Conservation (phyloP, 1,284 basidiomycete species). For the Phaffia rhodozyma region DNA sequence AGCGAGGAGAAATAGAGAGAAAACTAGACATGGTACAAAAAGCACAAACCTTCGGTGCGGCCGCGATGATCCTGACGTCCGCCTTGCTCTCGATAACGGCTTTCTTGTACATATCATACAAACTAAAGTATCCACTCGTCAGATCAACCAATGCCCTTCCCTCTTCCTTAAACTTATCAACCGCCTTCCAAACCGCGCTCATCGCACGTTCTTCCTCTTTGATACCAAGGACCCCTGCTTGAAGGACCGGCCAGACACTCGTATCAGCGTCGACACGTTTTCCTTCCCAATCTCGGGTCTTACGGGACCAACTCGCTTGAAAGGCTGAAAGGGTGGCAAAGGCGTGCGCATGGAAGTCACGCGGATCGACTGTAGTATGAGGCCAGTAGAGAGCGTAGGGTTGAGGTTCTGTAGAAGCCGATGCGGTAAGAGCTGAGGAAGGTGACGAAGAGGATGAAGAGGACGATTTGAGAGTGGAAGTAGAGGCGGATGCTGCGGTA, state of each 20-base stretch:
- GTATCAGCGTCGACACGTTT: conserved; percentile 40
- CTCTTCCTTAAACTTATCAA: conserved; percentile 21
- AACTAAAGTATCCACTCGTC: conserved; percentile 90
- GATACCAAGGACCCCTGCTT: conserved; percentile 69
- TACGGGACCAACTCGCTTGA: background rate
- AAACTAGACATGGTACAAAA: background rate
- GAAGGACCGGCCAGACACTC: conserved; percentile 64
- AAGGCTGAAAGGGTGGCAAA: background rate
- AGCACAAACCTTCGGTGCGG: conserved; percentile 64
- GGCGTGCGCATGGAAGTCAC: conserved; percentile 5
- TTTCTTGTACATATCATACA: conserved; percentile 70
- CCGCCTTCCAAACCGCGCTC: conserved; percentile 32
- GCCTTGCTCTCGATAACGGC: conserved; percentile 46
- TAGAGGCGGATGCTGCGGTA: conserved; percentile 20
- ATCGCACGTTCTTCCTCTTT: conserved; percentile 66
- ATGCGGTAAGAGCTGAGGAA: background rate
- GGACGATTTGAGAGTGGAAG: background rate
- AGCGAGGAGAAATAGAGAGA: background rate
- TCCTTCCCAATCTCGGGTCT: conserved; percentile 5
- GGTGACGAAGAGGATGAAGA: background rate
- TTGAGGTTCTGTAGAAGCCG: background rate
- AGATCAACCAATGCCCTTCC: conserved; percentile 42
- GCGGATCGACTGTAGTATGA: conserved; percentile 29
- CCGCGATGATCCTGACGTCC: conserved; percentile 66
- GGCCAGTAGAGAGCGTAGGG: conserved; percentile 47